Evolutionary conservation across 768 basidiomycete species (phyloP), one percentile per base, ranked within the genome.

Genomic region (Podaxis pistillaris): DNA sequence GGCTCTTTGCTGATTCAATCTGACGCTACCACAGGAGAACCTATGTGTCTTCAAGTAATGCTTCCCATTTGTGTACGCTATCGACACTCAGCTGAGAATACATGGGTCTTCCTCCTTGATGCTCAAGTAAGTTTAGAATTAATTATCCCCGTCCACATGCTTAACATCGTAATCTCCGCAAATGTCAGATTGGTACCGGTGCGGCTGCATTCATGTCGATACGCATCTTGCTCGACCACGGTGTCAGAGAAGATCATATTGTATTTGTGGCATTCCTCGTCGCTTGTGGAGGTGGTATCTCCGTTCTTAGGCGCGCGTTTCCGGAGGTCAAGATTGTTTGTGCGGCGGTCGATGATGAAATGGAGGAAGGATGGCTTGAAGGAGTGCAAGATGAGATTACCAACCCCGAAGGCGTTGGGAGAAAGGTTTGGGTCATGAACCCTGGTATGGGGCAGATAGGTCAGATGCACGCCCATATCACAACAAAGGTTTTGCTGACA

Each of bases 161-260:
- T 15, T 46, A 19, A 46, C 19, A 17, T 19, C 19, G 44, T n/a
- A 19, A 9, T 46, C 44, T 2, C 6, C 19, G 19, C 17, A 17
- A 19, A 13, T 49, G 38, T 17, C 66, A 96, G 89, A 94, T 98
- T 72, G 94, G 93, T 5, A 98, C 96, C 0, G 96, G 89, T 4
- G 95, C 96, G 0, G 87, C 93, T 3, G 89, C 89, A 19, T 91
- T 98, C 73, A 98, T 98, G 96, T 90, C 95, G 0, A 92, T 99
- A 64, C 90, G 96, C 30, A 85, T 96, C 11, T 78, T 98, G 9
- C 82, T 98, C 17, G 96, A 99, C 71, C 96, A 99, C 67, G 94
- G 96, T 12, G 88, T 96, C 17, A 83, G 73, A 60, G 85, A 94
- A 72, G 86, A 90, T 63, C 87, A 85, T 68, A 96, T 97, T 66